Conservation (phyloP, 495 filamentous ascomycete species). For the Hypoxylon lienhwacheense region DNA sequence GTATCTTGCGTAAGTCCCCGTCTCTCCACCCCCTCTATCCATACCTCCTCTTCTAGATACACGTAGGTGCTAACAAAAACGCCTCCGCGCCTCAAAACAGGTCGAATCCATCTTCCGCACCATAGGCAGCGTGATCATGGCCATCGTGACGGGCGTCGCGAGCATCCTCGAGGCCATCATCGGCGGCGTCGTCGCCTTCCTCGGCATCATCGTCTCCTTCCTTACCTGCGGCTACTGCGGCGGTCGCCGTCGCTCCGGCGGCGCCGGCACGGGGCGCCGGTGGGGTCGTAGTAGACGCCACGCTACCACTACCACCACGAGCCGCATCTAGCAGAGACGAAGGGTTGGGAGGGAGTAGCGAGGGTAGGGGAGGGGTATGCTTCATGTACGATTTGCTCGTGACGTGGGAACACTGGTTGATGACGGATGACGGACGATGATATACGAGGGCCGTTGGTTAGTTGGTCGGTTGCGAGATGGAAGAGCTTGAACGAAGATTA, state of each 20-base stretch:
- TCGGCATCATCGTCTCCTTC: constrained; percentile 84
- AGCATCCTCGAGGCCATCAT: constrained; percentile 76
- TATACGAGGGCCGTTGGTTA: background rate
- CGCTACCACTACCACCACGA: constrained; percentile 31
- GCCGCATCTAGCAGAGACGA: constrained; percentile 28
- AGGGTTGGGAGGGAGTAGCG: background rate
- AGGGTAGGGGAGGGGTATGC: background rate
- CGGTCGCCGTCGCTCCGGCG: constrained; percentile 27
- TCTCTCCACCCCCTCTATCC: background rate
- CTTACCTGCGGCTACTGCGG: constrained; percentile 72
- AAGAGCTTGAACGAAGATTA: constrained; percentile 27
- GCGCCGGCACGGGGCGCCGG: constrained; percentile 30
- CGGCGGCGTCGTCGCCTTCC: constrained; percentile 72
- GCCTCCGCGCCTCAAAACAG: constrained; percentile 49
- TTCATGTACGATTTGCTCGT: background rate
- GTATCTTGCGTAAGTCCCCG: constrained; percentile 84
- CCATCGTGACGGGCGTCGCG: constrained; percentile 79
- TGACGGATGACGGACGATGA: background rate
- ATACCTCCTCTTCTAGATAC: background rate
- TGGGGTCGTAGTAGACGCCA: constrained; percentile 35
- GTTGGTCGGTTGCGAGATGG: background rate
- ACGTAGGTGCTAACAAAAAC: constrained; percentile 15
- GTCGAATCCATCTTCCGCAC: constrained; percentile 76
- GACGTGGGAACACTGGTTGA: constrained; percentile 2
- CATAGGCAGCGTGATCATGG: constrained; percentile 83